A percentile compares a stretch with the other conserved stretches of the same genome.
Evolutionary conservation across 306 rosid genomes (phyloP).

Genomic region (Cucumis cinereus): DNA sequence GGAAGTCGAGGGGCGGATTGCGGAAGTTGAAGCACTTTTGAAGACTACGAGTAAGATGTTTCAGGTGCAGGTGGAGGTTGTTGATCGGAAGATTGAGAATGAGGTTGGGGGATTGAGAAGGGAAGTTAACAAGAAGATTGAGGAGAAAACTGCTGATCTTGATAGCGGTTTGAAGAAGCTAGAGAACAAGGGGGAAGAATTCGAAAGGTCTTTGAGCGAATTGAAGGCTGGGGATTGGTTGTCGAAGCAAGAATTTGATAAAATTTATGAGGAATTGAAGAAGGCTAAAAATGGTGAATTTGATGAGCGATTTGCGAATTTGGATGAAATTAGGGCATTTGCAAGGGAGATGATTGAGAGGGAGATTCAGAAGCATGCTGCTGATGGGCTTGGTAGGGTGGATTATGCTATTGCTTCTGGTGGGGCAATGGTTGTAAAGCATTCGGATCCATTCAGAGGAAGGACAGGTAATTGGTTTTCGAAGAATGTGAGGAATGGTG

Average conservation of each 20-base stretch:
- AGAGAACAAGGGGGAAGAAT: conserved; percentile 33
- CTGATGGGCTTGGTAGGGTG: conserved; percentile 80
- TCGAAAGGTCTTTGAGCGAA: conserved; percentile 48
- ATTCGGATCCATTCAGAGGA: conserved; percentile 44
- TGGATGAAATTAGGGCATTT: conserved; percentile 62
- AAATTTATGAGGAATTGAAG: conserved; percentile 39
- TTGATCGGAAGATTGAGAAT: conserved; percentile 58
- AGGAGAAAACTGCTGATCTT: conserved; percentile 32
- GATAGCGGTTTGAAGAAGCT: conserved; percentile 37
- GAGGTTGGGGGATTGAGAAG: conserved; percentile 50
- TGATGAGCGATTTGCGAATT: conserved; percentile 26
- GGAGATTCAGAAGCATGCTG: conserved; percentile 82
- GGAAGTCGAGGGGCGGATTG: conserved; percentile 63
- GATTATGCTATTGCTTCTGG: conserved; percentile 67
- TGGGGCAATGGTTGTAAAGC: conserved; percentile 58
- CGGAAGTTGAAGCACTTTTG: conserved; percentile 50
- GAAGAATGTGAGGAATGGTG: conserved; percentile 20
- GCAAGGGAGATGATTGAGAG: conserved; percentile 55
- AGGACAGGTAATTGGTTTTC: conserved; percentile 41
- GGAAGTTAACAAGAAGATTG: conserved; percentile 42
- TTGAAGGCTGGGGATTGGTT: conserved; percentile 51
- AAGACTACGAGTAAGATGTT: conserved; percentile 55
- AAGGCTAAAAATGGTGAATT: conserved; percentile 21
- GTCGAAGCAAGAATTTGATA: conserved; percentile 62
- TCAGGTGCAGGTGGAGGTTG: conserved; percentile 73